phyloP scores from a whole-genome alignment of 2,329 filamentous ascomycete genomes.

The Ustulina deusta region DNA sequence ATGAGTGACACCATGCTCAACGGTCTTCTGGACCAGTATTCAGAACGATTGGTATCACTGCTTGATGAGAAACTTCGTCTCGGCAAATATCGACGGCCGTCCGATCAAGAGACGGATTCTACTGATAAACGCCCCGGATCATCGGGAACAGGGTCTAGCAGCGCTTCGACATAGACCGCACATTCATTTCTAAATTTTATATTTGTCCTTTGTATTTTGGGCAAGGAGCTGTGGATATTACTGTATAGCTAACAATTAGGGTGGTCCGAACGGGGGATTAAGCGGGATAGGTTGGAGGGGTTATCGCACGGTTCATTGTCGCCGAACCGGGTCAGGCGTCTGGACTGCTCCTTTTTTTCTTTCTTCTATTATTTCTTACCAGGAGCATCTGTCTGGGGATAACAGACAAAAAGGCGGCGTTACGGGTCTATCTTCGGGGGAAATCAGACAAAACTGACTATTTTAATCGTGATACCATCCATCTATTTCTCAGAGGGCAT shows the following conservation, averaged over 20 bases:
- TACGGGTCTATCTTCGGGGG: slow-evolving; percentile 22
- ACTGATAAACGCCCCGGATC: slow-evolving; percentile 38
- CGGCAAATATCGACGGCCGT: slow-evolving; percentile 31
- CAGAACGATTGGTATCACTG: slow-evolving; percentile 76
- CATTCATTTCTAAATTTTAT: slow-evolving; percentile 41
- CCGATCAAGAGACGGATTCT: slow-evolving; percentile 37
- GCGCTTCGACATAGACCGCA: slow-evolving; percentile 40
- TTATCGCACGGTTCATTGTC: slow-evolving; percentile 15
- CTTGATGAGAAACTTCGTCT: slow-evolving; percentile 77
- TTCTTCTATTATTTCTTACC: background rate
- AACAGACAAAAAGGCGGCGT: slow-evolving; percentile 36
- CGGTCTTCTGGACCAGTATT: slow-evolving; percentile 79
- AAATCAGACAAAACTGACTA: slow-evolving; percentile 19
- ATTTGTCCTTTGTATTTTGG: slow-evolving; percentile 40
- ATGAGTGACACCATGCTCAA: slow-evolving; percentile 70
- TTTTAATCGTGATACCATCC: slow-evolving; percentile 33
- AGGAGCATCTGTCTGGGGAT: slow-evolving; percentile 29
- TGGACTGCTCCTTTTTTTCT: slow-evolving; percentile 21
- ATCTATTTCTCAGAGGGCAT: slow-evolving; percentile 9
- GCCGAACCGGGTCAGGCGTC: slow-evolving; percentile 16
- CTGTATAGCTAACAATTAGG: slow-evolving; percentile 28
- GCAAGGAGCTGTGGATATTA: slow-evolving; percentile 28
- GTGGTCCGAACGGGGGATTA: slow-evolving; percentile 11
- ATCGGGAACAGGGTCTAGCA: slow-evolving; percentile 42
- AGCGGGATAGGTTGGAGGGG: slow-evolving; percentile 17